Percentiles rank a stretch among this genome's conserved stretches.
Conservation (phyloP, 805 yeast genomes). For the Barnettozyma wickerhamii region DNA sequence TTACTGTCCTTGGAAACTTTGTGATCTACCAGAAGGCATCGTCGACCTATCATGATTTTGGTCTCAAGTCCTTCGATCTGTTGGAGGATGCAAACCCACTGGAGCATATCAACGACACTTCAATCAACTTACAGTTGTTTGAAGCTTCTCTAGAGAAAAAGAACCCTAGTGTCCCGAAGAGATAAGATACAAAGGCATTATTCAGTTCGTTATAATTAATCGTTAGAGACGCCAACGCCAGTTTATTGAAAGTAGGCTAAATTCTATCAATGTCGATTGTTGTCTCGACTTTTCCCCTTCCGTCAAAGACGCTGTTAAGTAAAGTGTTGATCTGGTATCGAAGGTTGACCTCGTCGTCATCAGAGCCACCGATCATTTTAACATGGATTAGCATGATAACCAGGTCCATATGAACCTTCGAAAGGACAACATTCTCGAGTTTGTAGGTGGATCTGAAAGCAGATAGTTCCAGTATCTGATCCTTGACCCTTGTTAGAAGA, state of each 20-base stretch:
- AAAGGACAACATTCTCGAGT: conserved; percentile 44
- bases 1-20: conserved; percentile 18
- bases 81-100: conserved; percentile 52
- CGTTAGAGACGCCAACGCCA: no score
- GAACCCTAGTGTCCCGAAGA: conserved; percentile 31
- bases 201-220: no score
- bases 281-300: conserved; percentile 31
- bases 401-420: conserved; percentile 59
- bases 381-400: conserved; percentile 54
- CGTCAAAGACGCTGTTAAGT: conserved; percentile 28
- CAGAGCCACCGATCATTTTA: conserved; percentile 63
- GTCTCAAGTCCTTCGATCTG: conserved; percentile 48
- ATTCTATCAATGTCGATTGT: conserved; percentile 40
- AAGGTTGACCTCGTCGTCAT: conserved; percentile 60
- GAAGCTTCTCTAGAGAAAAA: conserved; percentile 45
- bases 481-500: conserved; percentile 37
- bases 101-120: conserved; percentile 46
- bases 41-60: conserved; percentile 32
- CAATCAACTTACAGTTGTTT: conserved; percentile 49
- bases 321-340: conserved; percentile 46
- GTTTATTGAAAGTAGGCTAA: no score
- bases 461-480: conserved; percentile 43
- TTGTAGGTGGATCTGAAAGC: conserved; percentile 46
- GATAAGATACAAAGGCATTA: no score
- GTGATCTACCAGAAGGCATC: conserved; percentile 25